phyloP scores from a whole-genome alignment of 441 rosid genomes.

The Croton setiger region DNA sequence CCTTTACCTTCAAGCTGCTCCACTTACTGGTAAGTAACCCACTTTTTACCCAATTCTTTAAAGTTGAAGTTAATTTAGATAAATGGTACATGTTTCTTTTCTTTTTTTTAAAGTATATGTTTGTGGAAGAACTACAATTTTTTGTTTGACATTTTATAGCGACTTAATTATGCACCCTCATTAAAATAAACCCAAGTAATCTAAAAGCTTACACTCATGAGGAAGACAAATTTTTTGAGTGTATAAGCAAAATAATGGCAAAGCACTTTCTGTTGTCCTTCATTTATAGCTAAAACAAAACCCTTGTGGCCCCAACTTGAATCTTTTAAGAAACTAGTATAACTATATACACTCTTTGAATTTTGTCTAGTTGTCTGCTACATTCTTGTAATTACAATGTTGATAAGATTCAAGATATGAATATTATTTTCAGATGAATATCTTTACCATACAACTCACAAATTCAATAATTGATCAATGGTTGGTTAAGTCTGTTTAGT shows the following conservation, averaged over 20 bases:
- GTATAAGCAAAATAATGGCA: neutral
- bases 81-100: too few species aligned
- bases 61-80: too few species aligned
- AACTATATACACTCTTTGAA: neutral
- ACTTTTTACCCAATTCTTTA: neutral
- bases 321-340: too few species aligned
- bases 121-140: too few species aligned
- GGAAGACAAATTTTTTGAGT: neutral
- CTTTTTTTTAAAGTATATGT: too few species aligned
- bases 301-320: neutral
- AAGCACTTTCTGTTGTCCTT: neutral
- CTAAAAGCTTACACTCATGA: neutral
- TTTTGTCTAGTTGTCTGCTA: neutral
- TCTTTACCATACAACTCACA: too few species aligned
- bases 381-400: constrained; percentile 1
- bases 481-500: too few species aligned
- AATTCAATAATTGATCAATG: too few species aligned
- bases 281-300: neutral
- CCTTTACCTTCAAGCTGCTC: too few species aligned
- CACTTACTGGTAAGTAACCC: neutral
- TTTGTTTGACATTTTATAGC: neutral
- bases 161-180: neutral
- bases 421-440: neutral
- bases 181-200: neutral
- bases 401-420: neutral